Evolutionary conservation across 768 basidiomycete genomes (phyloP), one percentile per base, ranked within the genome.

Genomic region (Pleurotus platypus): DNA sequence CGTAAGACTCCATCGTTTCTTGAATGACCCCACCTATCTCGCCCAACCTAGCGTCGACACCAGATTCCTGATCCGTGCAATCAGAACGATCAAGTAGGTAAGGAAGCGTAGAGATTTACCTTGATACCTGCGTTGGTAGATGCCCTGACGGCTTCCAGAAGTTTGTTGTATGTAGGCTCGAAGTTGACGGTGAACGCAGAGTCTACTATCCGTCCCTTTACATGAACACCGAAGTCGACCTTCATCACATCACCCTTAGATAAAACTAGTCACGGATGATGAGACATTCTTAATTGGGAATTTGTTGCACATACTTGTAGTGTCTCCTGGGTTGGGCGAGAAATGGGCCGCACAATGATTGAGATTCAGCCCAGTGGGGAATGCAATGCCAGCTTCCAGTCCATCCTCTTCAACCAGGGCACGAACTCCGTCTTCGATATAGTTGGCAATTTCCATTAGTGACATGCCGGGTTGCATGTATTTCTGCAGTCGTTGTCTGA

Each of bases 1-100:
- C 97, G 66, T 98, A 98, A 0, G 91, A 93, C 67, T 98, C 94
- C 97, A 99, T 99, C 2, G 94, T 95, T 69, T 99, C 97, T 70
- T 99, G 96, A 55, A 98, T 95, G 50, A 82, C 82, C 0, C 85
- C 94, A 2, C 87, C 97, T 30, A 99, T 79, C 68, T 98, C 96
- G 55, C 94, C 94, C 51, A 98, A 79, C 51, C 95, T 83, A 0
- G 90, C 91, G 65, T 98, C 97, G 62, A 99, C 98, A 3, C 97
- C 97, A 4, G 96, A 90, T 81, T 95, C 94, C 93, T 95, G 62
- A 26, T 56, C 24, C 59, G 43, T 49, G 35, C 15, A 56, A 27
- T 38, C n/a, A 45, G 37, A 46, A 55, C 12, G 56, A 51, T 20
- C 24, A 20, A 26, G 43, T 30, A 50, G 37, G 22, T 35, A 46